Conservation (phyloP, 2,329 filamentous ascomycete species). For the Apiospora saccharicola region DNA sequence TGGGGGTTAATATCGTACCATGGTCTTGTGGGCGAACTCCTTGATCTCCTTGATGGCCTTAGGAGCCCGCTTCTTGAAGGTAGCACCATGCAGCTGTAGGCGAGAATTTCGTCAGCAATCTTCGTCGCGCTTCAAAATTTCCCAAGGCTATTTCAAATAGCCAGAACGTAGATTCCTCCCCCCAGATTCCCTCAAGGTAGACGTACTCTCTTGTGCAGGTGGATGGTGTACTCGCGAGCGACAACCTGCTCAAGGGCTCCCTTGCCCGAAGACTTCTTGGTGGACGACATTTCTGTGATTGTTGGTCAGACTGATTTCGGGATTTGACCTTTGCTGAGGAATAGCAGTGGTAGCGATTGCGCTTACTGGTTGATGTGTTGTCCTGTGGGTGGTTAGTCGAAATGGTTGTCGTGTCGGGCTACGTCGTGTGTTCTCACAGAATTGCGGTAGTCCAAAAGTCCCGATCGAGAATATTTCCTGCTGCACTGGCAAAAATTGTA, state of each 20-base stretch:
- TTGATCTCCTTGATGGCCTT: slow-evolving; percentile 99
- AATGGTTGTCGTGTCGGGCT: slow-evolving; percentile 22
- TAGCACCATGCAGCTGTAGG: slow-evolving; percentile 87
- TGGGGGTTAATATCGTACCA: slow-evolving; percentile 73
- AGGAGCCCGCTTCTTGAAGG: slow-evolving; percentile 99
- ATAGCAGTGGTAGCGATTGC: slow-evolving; percentile 17
- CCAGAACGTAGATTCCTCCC: not conserved
- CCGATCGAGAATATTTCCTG: slow-evolving; percentile 20
- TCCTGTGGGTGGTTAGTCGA: slow-evolving; percentile 22
- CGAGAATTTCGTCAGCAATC: slow-evolving; percentile 27
- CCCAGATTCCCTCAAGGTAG: slow-evolving; percentile 32
- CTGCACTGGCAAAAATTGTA: slow-evolving; percentile 20
- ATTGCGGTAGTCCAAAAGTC: slow-evolving; percentile 19
- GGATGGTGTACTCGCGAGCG: slow-evolving; percentile 99
- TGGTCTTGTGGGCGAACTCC: slow-evolving; percentile 88
- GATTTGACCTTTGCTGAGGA: slow-evolving; percentile 8
- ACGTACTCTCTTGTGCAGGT: slow-evolving; percentile 99
- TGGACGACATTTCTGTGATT: slow-evolving; percentile 65
- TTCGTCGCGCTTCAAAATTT: not conserved
- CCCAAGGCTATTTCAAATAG: slow-evolving; percentile 29
- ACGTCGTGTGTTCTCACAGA: slow-evolving; percentile 20
- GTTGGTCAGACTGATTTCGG: slow-evolving; percentile 8
- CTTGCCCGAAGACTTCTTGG: slow-evolving; percentile 76
- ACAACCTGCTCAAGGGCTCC: slow-evolving; percentile 99
- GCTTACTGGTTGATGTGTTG: slow-evolving; percentile 24